A percentile compares a stretch with the other conserved stretches of the same genome.
phyloP scores from a whole-genome alignment of 352 stramenopile genomes.

The Phytophthora palmivora region DNA sequence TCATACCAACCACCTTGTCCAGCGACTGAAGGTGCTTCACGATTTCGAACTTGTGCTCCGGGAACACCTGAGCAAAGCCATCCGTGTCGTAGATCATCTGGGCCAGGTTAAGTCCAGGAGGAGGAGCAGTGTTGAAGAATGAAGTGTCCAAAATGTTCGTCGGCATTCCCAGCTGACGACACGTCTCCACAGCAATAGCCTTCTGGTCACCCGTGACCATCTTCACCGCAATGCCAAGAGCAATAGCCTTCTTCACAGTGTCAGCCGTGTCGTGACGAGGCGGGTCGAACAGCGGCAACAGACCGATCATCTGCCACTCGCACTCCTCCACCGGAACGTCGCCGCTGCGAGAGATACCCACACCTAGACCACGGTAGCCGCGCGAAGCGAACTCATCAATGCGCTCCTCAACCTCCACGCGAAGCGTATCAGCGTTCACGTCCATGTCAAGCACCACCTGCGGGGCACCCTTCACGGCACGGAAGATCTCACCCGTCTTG shows the following conservation, averaged over 20 bases:
- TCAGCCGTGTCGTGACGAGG: slow-evolving; percentile 92
- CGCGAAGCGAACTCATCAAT: slow-evolving; percentile 86
- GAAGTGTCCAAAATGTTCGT: slow-evolving; percentile 85
- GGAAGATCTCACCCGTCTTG: slow-evolving; percentile 86
- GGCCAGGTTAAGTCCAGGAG: slow-evolving; percentile 62
- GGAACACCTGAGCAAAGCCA: slow-evolving; percentile 94
- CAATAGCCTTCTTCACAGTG: slow-evolving; percentile 92
- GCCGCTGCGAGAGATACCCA: slow-evolving; percentile 62
- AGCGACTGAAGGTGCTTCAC: slow-evolving; percentile 90
- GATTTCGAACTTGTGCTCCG: slow-evolving; percentile 93
- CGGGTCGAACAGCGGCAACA: slow-evolving; percentile 94
- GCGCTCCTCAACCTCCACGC: slow-evolving; percentile 71
- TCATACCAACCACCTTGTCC: slow-evolving; percentile 86
- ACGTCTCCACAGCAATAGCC: slow-evolving; percentile 94
- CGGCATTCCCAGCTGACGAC: slow-evolving; percentile 89
- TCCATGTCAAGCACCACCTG: slow-evolving; percentile 92
- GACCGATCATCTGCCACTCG: slow-evolving; percentile 92
- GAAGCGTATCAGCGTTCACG: slow-evolving; percentile 60
- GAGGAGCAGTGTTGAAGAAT: slow-evolving; percentile 81
- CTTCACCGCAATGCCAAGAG: slow-evolving; percentile 93
- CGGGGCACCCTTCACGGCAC: slow-evolving; percentile 92
- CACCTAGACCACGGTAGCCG: slow-evolving; percentile 72
- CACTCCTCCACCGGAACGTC: slow-evolving; percentile 80
- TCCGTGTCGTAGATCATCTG: slow-evolving; percentile 93
- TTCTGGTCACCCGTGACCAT: slow-evolving; percentile 97